Base-by-base conservation (phyloP, 257 asterid species). In the Anisodus tanguticus region DNA sequence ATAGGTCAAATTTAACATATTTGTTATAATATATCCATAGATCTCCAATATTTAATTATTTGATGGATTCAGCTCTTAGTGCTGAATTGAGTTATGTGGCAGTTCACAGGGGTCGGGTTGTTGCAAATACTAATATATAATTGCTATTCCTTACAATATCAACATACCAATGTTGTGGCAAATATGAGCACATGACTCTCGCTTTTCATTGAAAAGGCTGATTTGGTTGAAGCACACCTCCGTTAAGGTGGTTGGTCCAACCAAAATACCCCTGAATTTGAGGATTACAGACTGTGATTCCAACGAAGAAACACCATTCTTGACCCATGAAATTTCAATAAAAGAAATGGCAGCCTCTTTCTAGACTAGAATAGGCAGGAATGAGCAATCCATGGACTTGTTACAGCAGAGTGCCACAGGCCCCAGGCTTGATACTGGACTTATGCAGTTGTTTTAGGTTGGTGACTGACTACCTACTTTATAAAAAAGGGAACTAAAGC, bases 351-450 rank as follows among this genome's bases (percentile, higher is more conserved):
- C 81, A 5, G 81, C 19, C 0, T 74, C 81, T 49, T 51, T 51
- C 26, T 76, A 12, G 3, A 3, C 45, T 76, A 12, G 63, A 51
- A 76, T 72, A 22, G 22, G 81, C 8, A n/a, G 79, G 35, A 71
- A 71, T 9, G 15, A 71, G 15, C 11, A 9, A 45, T n/a, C 8
- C 17, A 45, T n/a, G 53, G 45, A 45, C 37, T 71, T 71, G 58
- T 71, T 71, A 11, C 79, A 71, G 78, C 35, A 70, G 55, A 17
- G 55, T 43, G 39, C 39, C 43, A 19, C 5, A 19, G 81, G 2
- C 13, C 47, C 62, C 81, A 76, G 81, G 64, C 47, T 51, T 47
- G 81, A 26, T 13, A 22, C 8, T 49, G 81, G 62, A 19, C 80
- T 6, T 10, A 43, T 19, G 47, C 43, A 74, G 80, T 49, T 67